Conservation (phyloP, 2,329 filamentous ascomycete species). For the Xenoacremonium recifei region DNA sequence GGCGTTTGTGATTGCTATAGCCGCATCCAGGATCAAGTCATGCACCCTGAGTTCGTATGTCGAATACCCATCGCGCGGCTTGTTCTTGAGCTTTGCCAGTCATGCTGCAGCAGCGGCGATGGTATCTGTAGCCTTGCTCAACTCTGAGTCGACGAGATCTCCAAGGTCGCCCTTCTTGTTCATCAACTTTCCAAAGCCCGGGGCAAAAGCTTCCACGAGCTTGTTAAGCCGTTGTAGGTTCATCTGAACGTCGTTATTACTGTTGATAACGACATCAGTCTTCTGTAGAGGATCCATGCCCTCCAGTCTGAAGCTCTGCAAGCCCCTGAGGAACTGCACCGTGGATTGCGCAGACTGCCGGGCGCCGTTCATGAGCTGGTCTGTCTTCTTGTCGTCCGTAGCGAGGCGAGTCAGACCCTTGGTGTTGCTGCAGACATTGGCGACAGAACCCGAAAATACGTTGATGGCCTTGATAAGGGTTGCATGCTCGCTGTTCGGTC, state of each 20-base stretch:
- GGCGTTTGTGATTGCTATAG: slow-evolving; percentile 88
- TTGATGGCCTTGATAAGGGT: slow-evolving; percentile 93
- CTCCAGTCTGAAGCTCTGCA: slow-evolving; percentile 91
- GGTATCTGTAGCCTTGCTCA: slow-evolving; percentile 90
- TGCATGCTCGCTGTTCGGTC: slow-evolving; percentile 82
- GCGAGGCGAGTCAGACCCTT: slow-evolving; percentile 93
- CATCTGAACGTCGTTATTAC: slow-evolving; percentile 93
- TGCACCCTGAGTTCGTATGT: slow-evolving; percentile 97
- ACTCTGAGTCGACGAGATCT: slow-evolving; percentile 83
- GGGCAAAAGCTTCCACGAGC: slow-evolving; percentile 86
- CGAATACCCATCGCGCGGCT: slow-evolving; percentile 91
- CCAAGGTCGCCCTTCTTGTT: slow-evolving; percentile 83
- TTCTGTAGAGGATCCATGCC: slow-evolving; percentile 88
- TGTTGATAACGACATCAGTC: slow-evolving; percentile 96
- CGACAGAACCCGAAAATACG: slow-evolving; percentile 83
- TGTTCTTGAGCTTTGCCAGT: slow-evolving; percentile 89
- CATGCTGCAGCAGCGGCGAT: slow-evolving; percentile 90
- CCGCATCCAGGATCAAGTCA: slow-evolving; percentile 90
- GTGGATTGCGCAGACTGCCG: slow-evolving; percentile 82
- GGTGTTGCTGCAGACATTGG: slow-evolving; percentile 93
- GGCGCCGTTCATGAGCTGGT: slow-evolving; percentile 78
- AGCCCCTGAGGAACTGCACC: slow-evolving; percentile 89
- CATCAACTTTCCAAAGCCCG: slow-evolving; percentile 78
- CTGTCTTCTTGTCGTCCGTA: slow-evolving; percentile 91
- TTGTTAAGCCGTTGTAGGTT: slow-evolving; percentile 93